phyloP scores from a whole-genome alignment of 768 basidiomycete genomes.

The Phlebiopsis flavidoalba region DNA sequence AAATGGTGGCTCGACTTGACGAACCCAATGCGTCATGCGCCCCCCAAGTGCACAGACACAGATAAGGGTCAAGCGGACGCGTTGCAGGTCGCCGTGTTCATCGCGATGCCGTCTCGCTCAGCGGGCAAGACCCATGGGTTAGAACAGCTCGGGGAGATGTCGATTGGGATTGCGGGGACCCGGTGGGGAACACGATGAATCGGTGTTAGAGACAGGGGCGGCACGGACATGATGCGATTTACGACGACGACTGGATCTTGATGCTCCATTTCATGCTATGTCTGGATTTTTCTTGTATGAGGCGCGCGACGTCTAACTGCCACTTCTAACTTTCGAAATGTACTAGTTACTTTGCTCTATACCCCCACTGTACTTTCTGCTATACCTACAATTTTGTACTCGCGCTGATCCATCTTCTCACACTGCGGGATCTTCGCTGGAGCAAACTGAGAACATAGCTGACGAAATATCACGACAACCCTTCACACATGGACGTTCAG shows the following conservation, averaged over 20 bases:
- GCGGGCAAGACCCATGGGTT: background rate
- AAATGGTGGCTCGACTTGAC: background rate
- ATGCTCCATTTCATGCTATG: background rate
- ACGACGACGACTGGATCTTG: background rate
- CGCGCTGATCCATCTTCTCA: background rate
- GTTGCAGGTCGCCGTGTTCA: constrained; percentile 19
- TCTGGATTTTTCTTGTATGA: background rate
- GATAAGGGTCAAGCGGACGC: constrained; percentile 7
- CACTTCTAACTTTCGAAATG: background rate
- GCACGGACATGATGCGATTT: constrained; percentile 1
- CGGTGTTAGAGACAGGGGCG: background rate
- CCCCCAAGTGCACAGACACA: background rate
- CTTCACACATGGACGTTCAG: background rate
- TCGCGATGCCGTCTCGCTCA: constrained; percentile 20
- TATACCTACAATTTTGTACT: background rate
- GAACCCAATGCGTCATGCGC: background rate
- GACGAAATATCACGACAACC: background rate
- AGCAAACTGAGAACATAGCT: background rate
- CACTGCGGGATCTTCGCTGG: background rate
- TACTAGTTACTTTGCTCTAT: background rate
- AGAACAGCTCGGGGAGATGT: constrained; percentile 1
- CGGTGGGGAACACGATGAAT: constrained; percentile 4
- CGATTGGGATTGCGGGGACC: constrained; percentile 9
- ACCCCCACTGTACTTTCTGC: background rate
- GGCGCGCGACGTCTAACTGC: background rate